A percentile compares a stretch with the other conserved stretches of the same genome.
Conservation (phyloP, 202 grass and related monocot genomes). For the Eragrostis tef region DNA sequence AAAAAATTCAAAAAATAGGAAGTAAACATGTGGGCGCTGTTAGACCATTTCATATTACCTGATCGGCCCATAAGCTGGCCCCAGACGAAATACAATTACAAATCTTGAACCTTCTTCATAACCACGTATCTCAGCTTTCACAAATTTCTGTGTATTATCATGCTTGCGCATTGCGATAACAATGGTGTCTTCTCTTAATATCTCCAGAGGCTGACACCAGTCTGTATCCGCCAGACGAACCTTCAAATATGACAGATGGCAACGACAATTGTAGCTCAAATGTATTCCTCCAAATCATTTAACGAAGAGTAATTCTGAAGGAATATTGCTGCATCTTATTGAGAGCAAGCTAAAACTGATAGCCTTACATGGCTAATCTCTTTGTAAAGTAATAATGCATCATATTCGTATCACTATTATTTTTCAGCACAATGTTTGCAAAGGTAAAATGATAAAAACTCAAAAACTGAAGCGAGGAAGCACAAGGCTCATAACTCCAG, state of each 20-base stretch:
- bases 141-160: constrained; percentile 66
- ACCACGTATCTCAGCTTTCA: constrained; percentile 90
- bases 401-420: constrained; percentile 13
- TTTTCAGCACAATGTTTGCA: constrained; percentile 31
- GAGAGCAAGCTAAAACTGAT: constrained; percentile 24
- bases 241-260: constrained; percentile 54
- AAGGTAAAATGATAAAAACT: constrained; percentile 36
- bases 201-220: constrained; percentile 83
- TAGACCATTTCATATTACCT: constrained; percentile 66
- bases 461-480: neutral
- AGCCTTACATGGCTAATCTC: constrained; percentile 25
- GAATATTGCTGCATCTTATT: constrained; percentile 26
- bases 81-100: constrained; percentile 83
- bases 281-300: constrained; percentile 29
- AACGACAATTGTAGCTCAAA: constrained; percentile 19
- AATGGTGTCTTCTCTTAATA: constrained; percentile 92
- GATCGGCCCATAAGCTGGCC: constrained; percentile 70
- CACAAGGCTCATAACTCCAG: constrained; percentile 23
- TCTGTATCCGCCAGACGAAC: constrained; percentile 76
- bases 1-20: constrained; percentile 15
- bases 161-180: constrained; percentile 88
- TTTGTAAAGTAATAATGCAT: constrained; percentile 27
- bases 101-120: constrained; percentile 97
- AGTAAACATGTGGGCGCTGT: constrained; percentile 16
- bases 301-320: constrained; percentile 24